Conservation (phyloP, 345 rosid species). For the Eucalyptus erythrocorys region DNA sequence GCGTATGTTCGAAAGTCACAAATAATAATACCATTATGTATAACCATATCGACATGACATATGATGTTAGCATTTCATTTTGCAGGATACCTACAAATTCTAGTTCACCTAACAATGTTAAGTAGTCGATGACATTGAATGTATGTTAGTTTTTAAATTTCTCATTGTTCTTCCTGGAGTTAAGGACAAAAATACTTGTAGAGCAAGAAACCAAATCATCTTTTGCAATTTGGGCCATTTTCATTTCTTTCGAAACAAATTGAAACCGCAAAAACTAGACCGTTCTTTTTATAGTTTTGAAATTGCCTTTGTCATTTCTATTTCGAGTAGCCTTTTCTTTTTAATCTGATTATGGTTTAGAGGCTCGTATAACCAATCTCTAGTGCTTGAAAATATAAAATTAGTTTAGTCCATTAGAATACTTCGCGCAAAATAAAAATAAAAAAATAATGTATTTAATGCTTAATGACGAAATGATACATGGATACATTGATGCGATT, state of each 20-base stretch:
- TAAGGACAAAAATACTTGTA: fast-evolving
- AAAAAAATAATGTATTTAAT: background rate
- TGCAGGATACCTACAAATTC: background rate
- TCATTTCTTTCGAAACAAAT: background rate
- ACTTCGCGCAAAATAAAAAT: fast-evolving
- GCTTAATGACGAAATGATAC: background rate
- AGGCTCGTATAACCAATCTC: background rate
- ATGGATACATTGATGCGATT: background rate
- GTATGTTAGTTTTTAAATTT: background rate
- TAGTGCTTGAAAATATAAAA: background rate
- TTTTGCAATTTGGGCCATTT: background rate
- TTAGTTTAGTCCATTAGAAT: background rate
- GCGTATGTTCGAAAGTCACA: background rate
- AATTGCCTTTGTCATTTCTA: background rate
- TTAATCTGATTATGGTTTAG: background rate
- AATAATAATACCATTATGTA: background rate
- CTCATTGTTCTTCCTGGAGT: background rate
- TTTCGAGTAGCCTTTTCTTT: background rate
- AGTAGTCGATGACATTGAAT: fast-evolving
- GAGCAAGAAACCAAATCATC: background rate
- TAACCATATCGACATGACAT: background rate
- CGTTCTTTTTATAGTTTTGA: background rate
- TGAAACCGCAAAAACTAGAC: background rate
- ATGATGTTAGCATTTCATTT: background rate
- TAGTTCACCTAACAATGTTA: background rate